Evolutionary conservation across 2,329 filamentous ascomycete species (phyloP).

Genomic region (Microcyclospora pomicola): DNA sequence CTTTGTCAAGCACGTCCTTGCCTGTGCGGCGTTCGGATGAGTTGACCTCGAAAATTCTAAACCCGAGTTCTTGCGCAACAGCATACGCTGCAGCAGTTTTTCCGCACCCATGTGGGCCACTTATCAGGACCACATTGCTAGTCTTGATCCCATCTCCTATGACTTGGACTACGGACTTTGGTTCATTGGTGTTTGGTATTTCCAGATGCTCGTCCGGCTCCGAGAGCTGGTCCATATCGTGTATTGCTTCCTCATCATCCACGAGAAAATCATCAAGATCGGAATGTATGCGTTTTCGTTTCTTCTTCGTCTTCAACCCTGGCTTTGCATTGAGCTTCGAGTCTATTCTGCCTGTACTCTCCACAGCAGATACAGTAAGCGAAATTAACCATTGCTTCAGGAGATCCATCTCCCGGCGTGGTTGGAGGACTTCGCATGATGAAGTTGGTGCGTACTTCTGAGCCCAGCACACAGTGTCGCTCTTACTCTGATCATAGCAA

Average conservation of each 20-base stretch:
- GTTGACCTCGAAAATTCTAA: constrained; percentile 93
- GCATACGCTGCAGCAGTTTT: constrained; percentile 91
- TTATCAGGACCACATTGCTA: constrained; percentile 71
- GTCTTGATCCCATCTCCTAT: constrained; percentile 29
- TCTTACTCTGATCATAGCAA: constrained; percentile 66
- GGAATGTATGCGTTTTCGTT: constrained; percentile 44
- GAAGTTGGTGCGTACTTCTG: constrained; percentile 70
- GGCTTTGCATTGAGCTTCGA: constrained; percentile 13
- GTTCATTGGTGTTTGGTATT: not conserved
- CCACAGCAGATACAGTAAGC: constrained; percentile 63
- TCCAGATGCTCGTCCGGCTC: constrained; percentile 37
- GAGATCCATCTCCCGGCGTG: constrained; percentile 52
- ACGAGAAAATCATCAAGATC: constrained; percentile 72
- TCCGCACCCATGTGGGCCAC: constrained; percentile 77
- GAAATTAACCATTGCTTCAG: constrained; percentile 70
- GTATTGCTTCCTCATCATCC: constrained; percentile 59
- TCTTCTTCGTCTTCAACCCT: constrained; percentile 41
- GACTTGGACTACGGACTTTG: constrained; percentile 27
- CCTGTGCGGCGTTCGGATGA: constrained; percentile 69
- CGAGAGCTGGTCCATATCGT: constrained; percentile 54
- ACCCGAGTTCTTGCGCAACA: constrained; percentile 78
- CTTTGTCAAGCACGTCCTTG: constrained; percentile 77
- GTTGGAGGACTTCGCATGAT: constrained; percentile 62
- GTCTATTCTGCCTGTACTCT: constrained; percentile 30
- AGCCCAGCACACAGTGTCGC: constrained; percentile 59